phyloP scores from a whole-genome alignment of 805 yeast genomes.

The Pichia pseudocactophila region DNA sequence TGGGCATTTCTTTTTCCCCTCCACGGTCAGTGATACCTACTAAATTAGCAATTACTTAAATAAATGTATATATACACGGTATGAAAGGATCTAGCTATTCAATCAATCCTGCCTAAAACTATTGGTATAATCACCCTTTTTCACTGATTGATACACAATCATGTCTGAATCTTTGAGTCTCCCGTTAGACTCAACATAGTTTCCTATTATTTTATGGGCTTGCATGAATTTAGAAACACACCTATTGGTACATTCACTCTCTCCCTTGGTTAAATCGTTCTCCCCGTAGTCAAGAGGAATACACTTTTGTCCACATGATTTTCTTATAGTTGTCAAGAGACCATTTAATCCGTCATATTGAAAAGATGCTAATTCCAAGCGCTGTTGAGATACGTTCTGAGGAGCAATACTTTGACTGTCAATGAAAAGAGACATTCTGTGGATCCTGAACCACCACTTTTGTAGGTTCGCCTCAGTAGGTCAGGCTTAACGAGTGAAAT shows the following conservation, averaged over 20 bases:
- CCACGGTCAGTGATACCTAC: no score
- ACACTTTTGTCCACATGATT: constrained; percentile 67
- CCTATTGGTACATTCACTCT: constrained; percentile 82
- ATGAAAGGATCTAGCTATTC: not conserved
- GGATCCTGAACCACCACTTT: not conserved
- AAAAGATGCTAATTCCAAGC: constrained; percentile 52
- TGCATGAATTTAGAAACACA: constrained; percentile 86
- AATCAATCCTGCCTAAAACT: constrained; percentile 8
- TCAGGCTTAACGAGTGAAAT: no score
- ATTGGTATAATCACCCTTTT: constrained; percentile 15
- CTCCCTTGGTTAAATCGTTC: constrained; percentile 69
- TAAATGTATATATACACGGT: not conserved
- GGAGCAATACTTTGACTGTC: constrained; percentile 32
- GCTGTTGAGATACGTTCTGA: constrained; percentile 50
- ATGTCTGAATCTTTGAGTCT: constrained; percentile 39
- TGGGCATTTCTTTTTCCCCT: no score
- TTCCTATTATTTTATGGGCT: constrained; percentile 59
- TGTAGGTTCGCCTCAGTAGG: not conserved
- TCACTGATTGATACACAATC: constrained; percentile 16
- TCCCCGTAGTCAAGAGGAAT: constrained; percentile 73
- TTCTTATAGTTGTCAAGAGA: constrained; percentile 41
- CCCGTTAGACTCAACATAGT: constrained; percentile 31
- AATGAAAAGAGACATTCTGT: constrained; percentile 55
- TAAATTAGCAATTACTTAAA: not conserved
- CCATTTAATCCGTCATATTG: constrained; percentile 59